Evolutionary conservation across 208 protist species (phyloP), one percentile per base, ranked within the genome.

Genomic region (Crithidia mellificae): DNA sequence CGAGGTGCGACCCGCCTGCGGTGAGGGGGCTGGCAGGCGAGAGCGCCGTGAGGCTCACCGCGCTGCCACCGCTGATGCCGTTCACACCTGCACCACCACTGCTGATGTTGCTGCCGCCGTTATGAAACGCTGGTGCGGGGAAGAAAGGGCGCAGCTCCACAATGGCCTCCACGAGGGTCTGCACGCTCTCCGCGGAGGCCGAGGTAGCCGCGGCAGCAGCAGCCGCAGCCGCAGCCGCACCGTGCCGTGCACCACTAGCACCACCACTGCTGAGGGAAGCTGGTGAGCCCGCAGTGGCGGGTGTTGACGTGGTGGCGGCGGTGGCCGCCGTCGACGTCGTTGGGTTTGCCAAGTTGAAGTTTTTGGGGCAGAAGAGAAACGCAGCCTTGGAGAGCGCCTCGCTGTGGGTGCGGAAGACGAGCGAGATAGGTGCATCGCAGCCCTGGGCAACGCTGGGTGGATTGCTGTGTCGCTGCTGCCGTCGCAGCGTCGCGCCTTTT

Each of bases 341-440:
- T 2, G 70, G 63, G 55, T 70, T 76, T 22, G 55, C 44, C 14
- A 88, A 61, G 54, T 77, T 78, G 58, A 90, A 95, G 65, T 92
- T 90, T 49, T 83, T 84, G 17, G 90, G 87, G 41, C 68, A 87
- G 63, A 89, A 95, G 15, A 95, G 76, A 72, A 95, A 95, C 7
- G 71, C 78, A 15, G 68, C 83, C 61, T 79, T 81, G 15, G 85
- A 85, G 38, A 91, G 59, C 29, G 27, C 57, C 34, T 92, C 87
- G 24, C 52, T 68, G 72, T 95, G 90, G 0, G 75, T 76, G 32
- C 90, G 90, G 51, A 95, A 95, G 19, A 91, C 81, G n/a, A 95
- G 80, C 6, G 70, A 81, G n/a, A 92, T 79, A 25, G 82, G 72
- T 6, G 81, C 75, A 32, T 89, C 81, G 61, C 62, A 90, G n/a